These are phyloP conservation scores for Acanthamoeba culbertsoni DNA, from an alignment of 208 protist species.

Conservation along the genomic window DNA sequence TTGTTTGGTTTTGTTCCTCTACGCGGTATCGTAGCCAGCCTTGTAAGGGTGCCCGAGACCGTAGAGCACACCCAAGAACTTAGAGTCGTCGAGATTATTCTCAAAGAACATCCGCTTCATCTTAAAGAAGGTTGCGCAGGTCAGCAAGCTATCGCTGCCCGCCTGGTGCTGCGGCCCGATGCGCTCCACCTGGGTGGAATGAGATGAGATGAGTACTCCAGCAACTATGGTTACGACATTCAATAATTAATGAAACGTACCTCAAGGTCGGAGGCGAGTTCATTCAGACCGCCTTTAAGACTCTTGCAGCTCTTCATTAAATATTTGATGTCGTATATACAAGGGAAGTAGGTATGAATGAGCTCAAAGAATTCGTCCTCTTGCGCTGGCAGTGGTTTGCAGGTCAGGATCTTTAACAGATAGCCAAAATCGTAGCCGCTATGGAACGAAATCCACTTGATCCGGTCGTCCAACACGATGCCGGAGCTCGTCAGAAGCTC, in stretches of 20 bases:
- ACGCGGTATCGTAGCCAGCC: background rate
- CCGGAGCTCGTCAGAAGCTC: constrained; percentile 96
- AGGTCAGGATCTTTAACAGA: constrained; percentile 95
- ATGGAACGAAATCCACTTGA: constrained; percentile 98
- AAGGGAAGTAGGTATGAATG: constrained; percentile 95
- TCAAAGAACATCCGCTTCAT: constrained; percentile 89
- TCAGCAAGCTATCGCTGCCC: constrained; percentile 96
- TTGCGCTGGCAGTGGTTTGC: constrained; percentile 91
- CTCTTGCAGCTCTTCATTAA: constrained; percentile 92
- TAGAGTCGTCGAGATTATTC: constrained; percentile 85
- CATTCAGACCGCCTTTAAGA: constrained; percentile 94
- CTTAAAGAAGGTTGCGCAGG: constrained; percentile 97
- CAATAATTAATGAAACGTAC: too few relatives aligned
- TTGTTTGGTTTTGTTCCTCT: too few relatives aligned
- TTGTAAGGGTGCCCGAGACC: constrained; percentile 82
- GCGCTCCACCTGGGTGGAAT: constrained; percentile 82
- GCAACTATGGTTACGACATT: too few relatives aligned
- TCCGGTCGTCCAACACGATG: constrained; percentile 93
- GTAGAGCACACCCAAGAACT: constrained; percentile 92
- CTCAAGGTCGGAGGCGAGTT: constrained; percentile 85
- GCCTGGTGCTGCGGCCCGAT: constrained; percentile 94
- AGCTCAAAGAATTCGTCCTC: constrained; percentile 97
- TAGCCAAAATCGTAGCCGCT: constrained; percentile 99
- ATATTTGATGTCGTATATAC: constrained; percentile 98
- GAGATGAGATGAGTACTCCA: background rate